phyloP scores from a whole-genome alignment of 2,329 filamentous ascomycete genomes.

The Beauveria brongniartii region DNA sequence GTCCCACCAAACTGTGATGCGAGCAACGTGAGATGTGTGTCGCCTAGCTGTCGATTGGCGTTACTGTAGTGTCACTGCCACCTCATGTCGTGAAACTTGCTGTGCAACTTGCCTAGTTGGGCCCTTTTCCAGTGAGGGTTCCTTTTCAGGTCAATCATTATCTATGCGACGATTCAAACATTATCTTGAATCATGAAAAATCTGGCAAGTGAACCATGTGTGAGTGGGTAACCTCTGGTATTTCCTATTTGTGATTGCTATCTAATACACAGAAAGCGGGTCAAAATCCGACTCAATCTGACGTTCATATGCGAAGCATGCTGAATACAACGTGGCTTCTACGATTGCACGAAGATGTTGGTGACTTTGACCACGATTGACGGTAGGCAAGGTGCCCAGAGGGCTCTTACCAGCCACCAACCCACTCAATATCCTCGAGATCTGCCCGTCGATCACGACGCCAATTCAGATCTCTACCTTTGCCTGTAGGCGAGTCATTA shows the following conservation, averaged over 20 bases:
- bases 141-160: not conserved
- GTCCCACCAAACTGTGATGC: not conserved
- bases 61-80: not conserved
- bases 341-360: constrained; percentile 15
- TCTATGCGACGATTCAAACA: not conserved
- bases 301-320: constrained; percentile 3
- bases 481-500: constrained; percentile 49
- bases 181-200: not conserved
- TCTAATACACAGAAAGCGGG: constrained; percentile 57
- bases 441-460: constrained; percentile 55
- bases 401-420: constrained; percentile 76
- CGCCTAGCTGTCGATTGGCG: not conserved
- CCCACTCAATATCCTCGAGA: constrained; percentile 82
- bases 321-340: constrained; percentile 5
- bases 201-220: constrained; percentile 5
- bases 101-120: not conserved
- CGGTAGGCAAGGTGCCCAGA: constrained; percentile 21
- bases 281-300: constrained; percentile 32
- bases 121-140: not conserved
- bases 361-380: constrained; percentile 54
- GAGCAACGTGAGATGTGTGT: not conserved
- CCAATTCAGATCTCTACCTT: constrained; percentile 54
- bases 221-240: constrained; percentile 63
- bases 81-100: too few species aligned
- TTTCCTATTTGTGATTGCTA: constrained; percentile 31